These are phyloP conservation scores for Alternaria brassicicola DNA, from an alignment of 2,329 filamentous ascomycete species.

Conservation along the genomic window DNA sequence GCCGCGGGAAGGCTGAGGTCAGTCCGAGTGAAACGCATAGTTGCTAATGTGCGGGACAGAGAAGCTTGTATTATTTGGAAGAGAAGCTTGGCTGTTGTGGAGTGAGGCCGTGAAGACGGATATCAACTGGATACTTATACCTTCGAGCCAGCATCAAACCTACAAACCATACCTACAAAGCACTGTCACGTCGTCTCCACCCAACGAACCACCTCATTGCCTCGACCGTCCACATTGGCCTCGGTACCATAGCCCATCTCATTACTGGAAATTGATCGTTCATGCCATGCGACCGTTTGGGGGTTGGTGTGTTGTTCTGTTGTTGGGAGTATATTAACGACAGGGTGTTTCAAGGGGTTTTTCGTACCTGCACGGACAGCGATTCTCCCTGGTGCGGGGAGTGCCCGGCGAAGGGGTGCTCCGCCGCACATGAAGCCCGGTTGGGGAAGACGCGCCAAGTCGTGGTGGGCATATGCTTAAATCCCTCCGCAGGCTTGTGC, in stretches of 20 bases:
- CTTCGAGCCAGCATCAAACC: neutral
- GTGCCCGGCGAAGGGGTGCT: neutral
- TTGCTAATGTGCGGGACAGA: neutral
- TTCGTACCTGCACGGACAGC: slow-evolving; percentile 3
- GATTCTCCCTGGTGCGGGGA: slow-evolving; percentile 16
- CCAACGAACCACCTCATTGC: neutral
- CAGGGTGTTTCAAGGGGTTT: slow-evolving; percentile 11
- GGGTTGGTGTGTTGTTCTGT: slow-evolving; percentile 13
- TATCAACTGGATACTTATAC: slow-evolving; percentile 11
- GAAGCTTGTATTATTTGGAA: slow-evolving; percentile 1
- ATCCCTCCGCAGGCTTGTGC: slow-evolving; percentile 1
- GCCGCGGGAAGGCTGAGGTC: slow-evolving; percentile 11
- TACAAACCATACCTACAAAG: neutral
- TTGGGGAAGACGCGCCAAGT: neutral
- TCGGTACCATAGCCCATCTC: neutral
- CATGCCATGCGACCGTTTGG: neutral
- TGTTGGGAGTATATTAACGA: slow-evolving; percentile 15
- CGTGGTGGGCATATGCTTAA: neutral
- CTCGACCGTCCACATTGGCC: neutral
- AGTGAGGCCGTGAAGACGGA: neutral
- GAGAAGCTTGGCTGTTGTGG: neutral
- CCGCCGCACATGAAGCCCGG: neutral
- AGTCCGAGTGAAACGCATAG: slow-evolving; percentile 13
- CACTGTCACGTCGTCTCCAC: neutral
- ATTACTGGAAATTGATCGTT: slow-evolving; percentile 10